phyloP scores from a whole-genome alignment of 768 basidiomycete species.

The Boletus sp. region DNA sequence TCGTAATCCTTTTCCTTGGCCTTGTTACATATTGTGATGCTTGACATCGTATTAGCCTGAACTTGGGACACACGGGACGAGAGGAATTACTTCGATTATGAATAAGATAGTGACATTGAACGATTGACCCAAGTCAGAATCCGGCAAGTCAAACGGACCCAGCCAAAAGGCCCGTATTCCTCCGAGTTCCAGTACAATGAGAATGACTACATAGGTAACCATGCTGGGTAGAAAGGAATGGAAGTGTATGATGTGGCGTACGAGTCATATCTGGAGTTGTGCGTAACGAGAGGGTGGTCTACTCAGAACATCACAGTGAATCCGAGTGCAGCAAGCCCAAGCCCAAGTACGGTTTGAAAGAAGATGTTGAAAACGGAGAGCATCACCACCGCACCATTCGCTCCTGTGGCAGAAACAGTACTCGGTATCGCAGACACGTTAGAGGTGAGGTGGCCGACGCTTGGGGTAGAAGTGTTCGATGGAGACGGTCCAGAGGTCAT shows the following conservation, averaged over 20 bases:
- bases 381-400: slow-evolving; percentile 7
- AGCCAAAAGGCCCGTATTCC: no score
- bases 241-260: not conserved
- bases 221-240: not conserved
- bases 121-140: not conserved
- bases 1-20: not conserved
- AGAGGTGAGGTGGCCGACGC: not conserved
- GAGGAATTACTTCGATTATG: no score
- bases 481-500: not conserved
- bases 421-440: not conserved
- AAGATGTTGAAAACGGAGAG: slow-evolving; percentile 2
- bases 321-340: slow-evolving; percentile 19
- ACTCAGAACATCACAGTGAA: slow-evolving; percentile 13
- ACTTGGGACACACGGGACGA: not conserved
- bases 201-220: not conserved
- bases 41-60: not conserved
- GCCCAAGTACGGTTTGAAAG: slow-evolving; percentile 15
- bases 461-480: not conserved
- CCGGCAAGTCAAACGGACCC: not conserved
- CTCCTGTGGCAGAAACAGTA: not conserved
- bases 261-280: not conserved
- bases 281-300: not conserved
- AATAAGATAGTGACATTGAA: slow-evolving; percentile 7
- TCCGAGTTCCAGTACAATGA: not conserved
- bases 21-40: not conserved